These are phyloP conservation scores for Corymbia maculata DNA, from an alignment of 345 rosid species.

Conservation along the genomic window DNA sequence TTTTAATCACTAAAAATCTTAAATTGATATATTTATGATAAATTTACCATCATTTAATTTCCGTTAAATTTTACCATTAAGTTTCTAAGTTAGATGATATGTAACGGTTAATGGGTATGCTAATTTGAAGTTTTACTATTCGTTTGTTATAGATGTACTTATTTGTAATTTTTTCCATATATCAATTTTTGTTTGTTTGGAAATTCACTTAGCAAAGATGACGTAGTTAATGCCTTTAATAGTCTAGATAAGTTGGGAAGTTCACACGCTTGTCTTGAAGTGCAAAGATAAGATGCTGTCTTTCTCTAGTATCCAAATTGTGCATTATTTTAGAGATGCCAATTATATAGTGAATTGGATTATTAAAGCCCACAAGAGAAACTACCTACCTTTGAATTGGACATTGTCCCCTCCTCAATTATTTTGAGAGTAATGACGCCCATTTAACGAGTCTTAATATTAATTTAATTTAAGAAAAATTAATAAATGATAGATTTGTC, in stretches of 20 bases:
- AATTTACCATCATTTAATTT: too few relatives aligned
- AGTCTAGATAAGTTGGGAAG: background rate
- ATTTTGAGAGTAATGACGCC: background rate
- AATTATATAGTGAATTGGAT: rapidly evolving
- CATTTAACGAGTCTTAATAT: background rate
- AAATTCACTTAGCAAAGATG: too few relatives aligned
- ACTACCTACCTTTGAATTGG: too few relatives aligned
- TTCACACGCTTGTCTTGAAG: background rate
- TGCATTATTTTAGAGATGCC: background rate
- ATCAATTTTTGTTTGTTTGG: too few relatives aligned
- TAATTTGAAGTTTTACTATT: background rate
- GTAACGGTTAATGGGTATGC: rapidly evolving
- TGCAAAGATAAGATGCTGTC: background rate
- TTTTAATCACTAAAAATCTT: rapidly evolving
- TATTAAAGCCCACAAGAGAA: background rate
- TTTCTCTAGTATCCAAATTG: background rate
- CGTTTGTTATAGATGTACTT: rapidly evolving
- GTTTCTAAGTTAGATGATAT: rapidly evolving
- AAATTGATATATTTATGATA: rapidly evolving
- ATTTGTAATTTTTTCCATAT: background rate
- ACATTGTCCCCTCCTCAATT: background rate
- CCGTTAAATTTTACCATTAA: too few relatives aligned
- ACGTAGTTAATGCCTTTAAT: background rate
- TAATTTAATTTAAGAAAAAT: rapidly evolving
- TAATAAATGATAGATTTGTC: too few relatives aligned